Evolutionary conservation across 768 basidiomycete genomes (phyloP).

Genomic region (Mycena metata): DNA sequence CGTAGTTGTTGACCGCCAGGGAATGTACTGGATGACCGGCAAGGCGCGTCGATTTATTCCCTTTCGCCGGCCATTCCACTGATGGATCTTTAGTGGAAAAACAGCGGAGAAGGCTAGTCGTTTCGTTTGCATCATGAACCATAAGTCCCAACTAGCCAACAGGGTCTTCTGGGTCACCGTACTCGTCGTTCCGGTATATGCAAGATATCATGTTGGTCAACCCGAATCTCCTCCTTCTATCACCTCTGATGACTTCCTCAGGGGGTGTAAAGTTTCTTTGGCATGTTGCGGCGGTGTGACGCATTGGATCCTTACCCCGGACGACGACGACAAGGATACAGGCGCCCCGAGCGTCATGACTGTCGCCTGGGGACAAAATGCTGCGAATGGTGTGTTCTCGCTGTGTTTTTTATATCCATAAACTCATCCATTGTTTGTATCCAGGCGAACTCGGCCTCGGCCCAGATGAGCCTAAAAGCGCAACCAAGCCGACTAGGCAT

Average conservation of each 20-base stretch:
- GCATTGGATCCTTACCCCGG: constrained; percentile 83
- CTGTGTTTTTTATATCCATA: neutral
- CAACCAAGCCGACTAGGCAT: constrained; percentile 85
- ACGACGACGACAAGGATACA: constrained; percentile 64
- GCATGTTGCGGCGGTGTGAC: constrained; percentile 90
- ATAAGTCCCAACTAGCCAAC: neutral
- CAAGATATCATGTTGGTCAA: constrained; percentile 83
- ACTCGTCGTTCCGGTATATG: constrained; percentile 87
- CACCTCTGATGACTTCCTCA: constrained; percentile 45
- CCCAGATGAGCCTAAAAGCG: constrained; percentile 84
- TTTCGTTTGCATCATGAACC: neutral
- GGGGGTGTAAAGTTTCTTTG: constrained; percentile 82
- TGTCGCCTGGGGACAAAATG: constrained; percentile 88
- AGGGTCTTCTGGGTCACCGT: constrained; percentile 93
- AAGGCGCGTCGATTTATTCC: constrained; percentile 59
- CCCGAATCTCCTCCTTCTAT: constrained; percentile 3
- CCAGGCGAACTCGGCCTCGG: constrained; percentile 85
- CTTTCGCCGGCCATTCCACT: constrained; percentile 20
- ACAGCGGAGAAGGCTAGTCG: constrained; percentile 85
- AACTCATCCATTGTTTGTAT: neutral
- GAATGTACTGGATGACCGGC: constrained; percentile 91
- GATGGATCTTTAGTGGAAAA: constrained; percentile 82
- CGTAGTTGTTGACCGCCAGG: constrained; percentile 86
- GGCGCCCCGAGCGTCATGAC: constrained; percentile 72
- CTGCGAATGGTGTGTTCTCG: constrained; percentile 73